Base-by-base conservation (phyloP, 2,329 filamentous ascomycete species). In the Parafenestella ontariensis region DNA sequence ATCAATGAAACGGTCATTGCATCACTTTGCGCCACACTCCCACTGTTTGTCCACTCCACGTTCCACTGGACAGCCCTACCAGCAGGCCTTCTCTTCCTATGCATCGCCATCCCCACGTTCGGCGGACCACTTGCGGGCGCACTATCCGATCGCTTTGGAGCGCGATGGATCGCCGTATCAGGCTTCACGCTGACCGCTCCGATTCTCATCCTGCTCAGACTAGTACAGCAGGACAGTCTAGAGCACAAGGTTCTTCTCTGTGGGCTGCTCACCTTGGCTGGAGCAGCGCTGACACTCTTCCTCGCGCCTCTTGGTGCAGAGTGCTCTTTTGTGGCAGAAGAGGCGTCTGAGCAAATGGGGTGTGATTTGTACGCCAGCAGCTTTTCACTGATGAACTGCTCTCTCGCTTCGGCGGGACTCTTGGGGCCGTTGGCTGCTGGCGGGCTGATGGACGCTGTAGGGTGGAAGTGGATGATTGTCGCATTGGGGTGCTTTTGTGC, bases 241-340 rank as follows among this genome's bases (percentile, higher is more conserved):
- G 68, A 75, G 2, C 82, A 90, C 51, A 88, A 89, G 66, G 81
- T 88, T 4, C 74, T 91, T 0, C 78, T 91, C 0, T 86, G 83
- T 50, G 84, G 79, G 0, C 74, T 91, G 1, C 77, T 92, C 1
- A 78, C 79, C 0, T 63, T 89, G 0, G 71, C 87, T 1, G 89
- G 89, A 0, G 57, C 43, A 13, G 47, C 54, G 13, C 41, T 58
- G n/a, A 58, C 53, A n/a, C 40, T 58, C 15, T 58, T 58, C 28
- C 47, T 58, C 21, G 48, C 54, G 3, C 54, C 54, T 9, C 50
- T 58, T 23, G 54, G 54, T 7, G 54, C 54, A 4, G 54, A 58
- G 39, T 58, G 54, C 42, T 54, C 54, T 3, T 47, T 58, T 36
- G 50, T 58, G 9, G 54, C 54, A 18, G 54, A 58, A 34, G 42